Evolutionary conservation across 352 stramenopile genomes (phyloP).

Genomic region (Thalassiosira hispida): DNA sequence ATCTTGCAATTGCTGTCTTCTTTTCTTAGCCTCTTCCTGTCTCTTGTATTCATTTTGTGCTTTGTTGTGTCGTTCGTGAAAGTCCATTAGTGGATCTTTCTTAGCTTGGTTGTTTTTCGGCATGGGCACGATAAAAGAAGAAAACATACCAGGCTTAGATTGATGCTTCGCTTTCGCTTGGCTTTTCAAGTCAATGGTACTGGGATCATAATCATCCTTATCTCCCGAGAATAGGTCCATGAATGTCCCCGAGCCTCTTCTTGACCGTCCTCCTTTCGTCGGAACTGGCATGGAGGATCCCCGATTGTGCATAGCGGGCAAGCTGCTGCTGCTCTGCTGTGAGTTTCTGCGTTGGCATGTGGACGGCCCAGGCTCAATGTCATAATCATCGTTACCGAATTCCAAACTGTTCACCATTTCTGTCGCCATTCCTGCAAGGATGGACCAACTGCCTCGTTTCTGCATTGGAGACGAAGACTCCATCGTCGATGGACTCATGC

Average conservation of each 20-base stretch:
- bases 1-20: conserved; percentile 10
- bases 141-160: neutral
- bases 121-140: neutral
- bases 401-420: conserved; percentile 7
- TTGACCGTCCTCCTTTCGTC: neutral
- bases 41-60: conserved; percentile 10
- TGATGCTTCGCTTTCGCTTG: conserved; percentile 2
- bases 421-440: neutral
- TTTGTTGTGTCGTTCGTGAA: neutral
- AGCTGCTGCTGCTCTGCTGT: neutral
- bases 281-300: neutral
- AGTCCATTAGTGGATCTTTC: conserved; percentile 16
- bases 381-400: neutral
- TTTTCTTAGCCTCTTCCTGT: conserved; percentile 12
- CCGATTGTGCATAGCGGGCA: conserved; percentile 2
- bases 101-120: neutral
- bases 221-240: neutral
- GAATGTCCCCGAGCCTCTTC: neutral
- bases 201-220: neutral
- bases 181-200: neutral
- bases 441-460: neutral
- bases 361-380: neutral
- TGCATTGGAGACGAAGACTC: neutral
- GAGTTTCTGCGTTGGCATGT: neutral
- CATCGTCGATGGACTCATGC: conserved; percentile 1